Base-by-base conservation (phyloP, 306 rosid genomes). In the Delonix regia region DNA sequence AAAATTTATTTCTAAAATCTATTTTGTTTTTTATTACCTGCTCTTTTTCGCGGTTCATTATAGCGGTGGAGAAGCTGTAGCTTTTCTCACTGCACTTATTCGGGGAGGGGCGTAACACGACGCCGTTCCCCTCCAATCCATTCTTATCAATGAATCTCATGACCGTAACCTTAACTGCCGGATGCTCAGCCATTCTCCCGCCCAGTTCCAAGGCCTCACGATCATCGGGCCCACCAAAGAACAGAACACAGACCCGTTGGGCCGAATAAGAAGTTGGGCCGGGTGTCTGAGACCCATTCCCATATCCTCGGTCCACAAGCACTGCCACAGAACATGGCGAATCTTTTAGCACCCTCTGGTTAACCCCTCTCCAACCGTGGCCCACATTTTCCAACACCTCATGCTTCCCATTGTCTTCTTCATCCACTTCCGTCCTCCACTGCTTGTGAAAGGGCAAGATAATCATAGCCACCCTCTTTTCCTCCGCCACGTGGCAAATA, bases 221-320 rank as follows among this genome's bases (percentile, higher is more conserved):
- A 41, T 91, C 96, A 70, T 94, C 98, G 0, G 97, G 97, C 56
- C 98, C 98, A 52, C 98, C 96, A 0, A 94, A 91, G 71, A 90
- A 91, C 14, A 89, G 15, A 1, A 94, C 28, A 33, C 92, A 88
- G 1, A 91, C 62, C 12, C 77, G 55, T 33, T 69, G 93, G 75
- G 81, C 51, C 36, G 56, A 45, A 0, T 33, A 5, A 0, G 39
- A 8, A 25, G 0, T 28, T 4, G 80, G 87, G 62, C 79, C 80
- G 0, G 73, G 72, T 21, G 76, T 87, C 13, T 59, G 80, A 1
- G 74, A 2, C 56, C 76, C 73, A 18, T 28, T 65, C 0, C 91
- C 89, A 12, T 82, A 80, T 0, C 97, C 97, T 7, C 94, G 93
- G 78, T 94, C 97, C 69, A 94, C 88, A 4, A 94, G 83, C 55